These are phyloP conservation scores for Parietaria judaica DNA, from an alignment of 306 rosid species.

Conservation along the genomic window DNA sequence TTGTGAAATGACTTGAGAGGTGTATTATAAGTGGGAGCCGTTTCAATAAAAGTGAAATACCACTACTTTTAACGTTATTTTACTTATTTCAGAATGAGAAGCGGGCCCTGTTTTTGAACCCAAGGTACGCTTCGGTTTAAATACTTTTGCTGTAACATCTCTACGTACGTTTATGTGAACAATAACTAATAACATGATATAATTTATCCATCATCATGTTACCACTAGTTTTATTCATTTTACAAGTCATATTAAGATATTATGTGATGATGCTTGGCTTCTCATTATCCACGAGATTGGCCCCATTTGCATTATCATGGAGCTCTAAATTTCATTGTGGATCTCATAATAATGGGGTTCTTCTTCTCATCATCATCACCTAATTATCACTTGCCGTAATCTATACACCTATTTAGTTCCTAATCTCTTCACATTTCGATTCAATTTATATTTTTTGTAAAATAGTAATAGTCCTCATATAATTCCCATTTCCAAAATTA, in stretches of 20 bases:
- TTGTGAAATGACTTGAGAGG: slow-evolving; percentile 15
- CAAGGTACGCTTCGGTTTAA: background rate
- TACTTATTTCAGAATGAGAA: slow-evolving; percentile 45
- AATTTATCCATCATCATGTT: too few relatives aligned
- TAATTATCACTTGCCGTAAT: background rate
- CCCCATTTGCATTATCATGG: background rate
- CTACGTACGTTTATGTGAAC: too few relatives aligned
- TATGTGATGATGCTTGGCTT: background rate
- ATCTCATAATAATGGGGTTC: slow-evolving; percentile 5
- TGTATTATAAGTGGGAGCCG: slow-evolving; percentile 18
- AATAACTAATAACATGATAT: too few relatives aligned
- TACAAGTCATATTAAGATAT: slow-evolving; percentile 1
- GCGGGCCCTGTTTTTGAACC: slow-evolving; percentile 29
- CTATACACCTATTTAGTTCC: background rate
- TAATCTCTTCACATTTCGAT: too few relatives aligned
- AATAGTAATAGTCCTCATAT: too few relatives aligned
- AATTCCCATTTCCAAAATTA: too few relatives aligned
- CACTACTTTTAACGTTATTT: slow-evolving; percentile 61
- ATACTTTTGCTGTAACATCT: too few relatives aligned
- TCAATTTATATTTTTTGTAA: too few relatives aligned
- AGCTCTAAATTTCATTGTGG: background rate
- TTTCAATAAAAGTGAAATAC: slow-evolving; percentile 35
- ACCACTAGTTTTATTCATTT: background rate
- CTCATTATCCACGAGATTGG: background rate
- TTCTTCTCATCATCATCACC: background rate